Evolutionary conservation across 768 basidiomycete species (phyloP).

Genomic region (Lactarius vividus): DNA sequence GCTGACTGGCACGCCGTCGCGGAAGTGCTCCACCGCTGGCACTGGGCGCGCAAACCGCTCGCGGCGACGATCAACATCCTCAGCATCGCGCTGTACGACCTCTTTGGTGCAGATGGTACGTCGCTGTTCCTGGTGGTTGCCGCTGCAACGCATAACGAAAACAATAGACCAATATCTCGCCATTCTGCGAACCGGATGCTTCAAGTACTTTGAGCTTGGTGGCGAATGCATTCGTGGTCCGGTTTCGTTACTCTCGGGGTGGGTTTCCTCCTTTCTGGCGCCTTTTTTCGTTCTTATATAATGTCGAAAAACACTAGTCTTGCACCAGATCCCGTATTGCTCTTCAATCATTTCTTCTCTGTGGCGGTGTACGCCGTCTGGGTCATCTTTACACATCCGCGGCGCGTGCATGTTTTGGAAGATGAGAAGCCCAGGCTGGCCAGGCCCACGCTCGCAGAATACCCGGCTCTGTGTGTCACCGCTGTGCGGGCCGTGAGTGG

Average conservation of each 20-base stretch:
- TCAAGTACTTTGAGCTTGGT: constrained; percentile 95
- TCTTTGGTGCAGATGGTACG: constrained; percentile 92
- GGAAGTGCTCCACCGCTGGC: constrained; percentile 64
- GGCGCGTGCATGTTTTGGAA: constrained; percentile 35
- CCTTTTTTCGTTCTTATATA: background rate
- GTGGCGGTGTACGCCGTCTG: constrained; percentile 96
- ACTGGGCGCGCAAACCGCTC: constrained; percentile 82
- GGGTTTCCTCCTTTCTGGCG: constrained; percentile 32
- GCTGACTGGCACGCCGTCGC: constrained; percentile 53
- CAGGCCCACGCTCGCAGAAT: constrained; percentile 53
- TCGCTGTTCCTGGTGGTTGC: constrained; percentile 19
- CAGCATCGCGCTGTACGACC: constrained; percentile 87
- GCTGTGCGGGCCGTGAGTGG: constrained; percentile 60
- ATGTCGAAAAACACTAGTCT: constrained; percentile 46
- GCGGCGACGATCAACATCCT: constrained; percentile 89
- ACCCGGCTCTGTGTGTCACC: constrained; percentile 63
- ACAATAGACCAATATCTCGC: constrained; percentile 56
- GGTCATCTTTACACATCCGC: constrained; percentile 74
- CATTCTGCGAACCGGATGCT: constrained; percentile 79
- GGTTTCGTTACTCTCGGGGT: constrained; percentile 88
- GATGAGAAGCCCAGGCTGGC: constrained; percentile 40
- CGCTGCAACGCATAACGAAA: background rate
- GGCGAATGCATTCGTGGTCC: constrained; percentile 88
- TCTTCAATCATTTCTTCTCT: constrained; percentile 90
- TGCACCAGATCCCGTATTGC: constrained; percentile 70